Evolutionary conservation across 2,329 filamentous ascomycete genomes (phyloP), one percentile per base, ranked within the genome.

Genomic region (Colletotrichum tanaceti): DNA sequence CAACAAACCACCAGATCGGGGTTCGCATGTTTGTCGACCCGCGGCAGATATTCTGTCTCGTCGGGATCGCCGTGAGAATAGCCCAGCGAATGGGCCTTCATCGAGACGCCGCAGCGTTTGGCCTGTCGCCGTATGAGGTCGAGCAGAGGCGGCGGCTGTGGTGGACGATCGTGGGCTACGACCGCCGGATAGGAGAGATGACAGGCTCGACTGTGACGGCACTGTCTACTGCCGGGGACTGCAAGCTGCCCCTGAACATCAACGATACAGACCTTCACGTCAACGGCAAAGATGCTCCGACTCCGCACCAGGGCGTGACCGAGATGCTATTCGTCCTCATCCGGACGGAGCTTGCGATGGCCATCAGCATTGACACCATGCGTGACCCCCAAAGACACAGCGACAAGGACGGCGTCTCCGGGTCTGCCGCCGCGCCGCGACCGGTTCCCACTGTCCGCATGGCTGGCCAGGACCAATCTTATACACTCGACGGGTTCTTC

Each of bases 61-160:
- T 91, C 28, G 89, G 89, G 1, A 83, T 92, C 43, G 89, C 88
- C 0, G 85, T 92, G 32, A 88, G 90, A 59, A 87, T 91, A 58
- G 90, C 88, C 13, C 88, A 91, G 73, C 85, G 89, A 4, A 86
- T 93, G 79, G 90, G 90, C 4, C 81, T 93, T n/a, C 88, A 93
- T 71, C 85, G 83, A 46, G 90, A 93, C 74, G 83, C 86, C 1
- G 80, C 80, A 1, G 82, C 86, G 63, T 85, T 85, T 59, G 73
- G 76, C 70, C 73, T 88, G 3, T 81, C 78, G 4, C 85, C 82
- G 39, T 91, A 89, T 62, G 90, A 93, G 73, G 85, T 87, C 4
- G 91, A 93, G 78, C 86, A 91, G 77, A 86, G 90, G n/a, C 86
- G 91, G 58, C 84, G 91, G 44, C 79, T 93, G 1, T 93, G 90